Conservation (phyloP, 2,329 filamentous ascomycete species). For the Xylaria polymorpha region DNA sequence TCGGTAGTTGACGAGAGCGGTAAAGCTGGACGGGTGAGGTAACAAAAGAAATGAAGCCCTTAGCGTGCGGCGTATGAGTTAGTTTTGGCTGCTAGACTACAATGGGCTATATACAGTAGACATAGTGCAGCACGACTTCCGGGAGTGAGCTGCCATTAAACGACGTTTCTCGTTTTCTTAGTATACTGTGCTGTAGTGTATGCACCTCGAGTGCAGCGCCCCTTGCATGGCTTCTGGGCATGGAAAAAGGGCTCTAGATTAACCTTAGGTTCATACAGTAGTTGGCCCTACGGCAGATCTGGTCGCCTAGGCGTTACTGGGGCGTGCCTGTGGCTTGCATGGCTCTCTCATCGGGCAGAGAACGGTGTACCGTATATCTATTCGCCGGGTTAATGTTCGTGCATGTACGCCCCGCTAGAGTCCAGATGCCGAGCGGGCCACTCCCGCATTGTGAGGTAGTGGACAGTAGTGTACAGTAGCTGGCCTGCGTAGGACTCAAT, state of each 20-base stretch:
- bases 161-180: slow-evolving; percentile 3
- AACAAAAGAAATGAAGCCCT: slow-evolving; percentile 2
- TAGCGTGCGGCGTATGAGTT: not conserved
- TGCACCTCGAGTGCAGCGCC: slow-evolving; percentile 9
- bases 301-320: not conserved
- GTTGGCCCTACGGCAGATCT: not conserved
- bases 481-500: not conserved
- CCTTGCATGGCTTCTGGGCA: slow-evolving; percentile 23
- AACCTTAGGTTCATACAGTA: not conserved
- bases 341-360: not conserved
- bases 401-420: not conserved
- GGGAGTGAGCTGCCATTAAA: slow-evolving; percentile 11
- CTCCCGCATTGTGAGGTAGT: not conserved
- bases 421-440: slow-evolving; percentile 10
- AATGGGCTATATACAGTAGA: not conserved
- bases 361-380: not conserved
- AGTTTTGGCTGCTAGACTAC: slow-evolving; percentile 6
- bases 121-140: not conserved
- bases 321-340: slow-evolving; percentile 10
- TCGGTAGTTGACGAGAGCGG: not conserved
- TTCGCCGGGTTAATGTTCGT: slow-evolving; percentile 3
- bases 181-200: not conserved
- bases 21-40: not conserved
- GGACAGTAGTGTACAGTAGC: not conserved
- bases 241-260: not conserved